phyloP scores from a whole-genome alignment of 331 rosid genomes.

The Malus hybrid region DNA sequence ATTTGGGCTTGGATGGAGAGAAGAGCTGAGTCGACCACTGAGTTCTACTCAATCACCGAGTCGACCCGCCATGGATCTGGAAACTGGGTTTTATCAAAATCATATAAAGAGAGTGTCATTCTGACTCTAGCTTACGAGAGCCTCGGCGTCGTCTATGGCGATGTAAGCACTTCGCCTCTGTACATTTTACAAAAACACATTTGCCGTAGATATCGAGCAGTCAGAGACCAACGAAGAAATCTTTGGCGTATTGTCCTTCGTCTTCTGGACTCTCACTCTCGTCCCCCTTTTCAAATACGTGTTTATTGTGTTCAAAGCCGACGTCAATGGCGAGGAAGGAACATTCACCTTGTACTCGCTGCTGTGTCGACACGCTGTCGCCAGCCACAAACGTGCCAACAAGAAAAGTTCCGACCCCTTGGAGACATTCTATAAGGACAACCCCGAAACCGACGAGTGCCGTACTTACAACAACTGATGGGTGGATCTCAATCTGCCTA shows the following conservation, averaged over 20 bases:
- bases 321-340: slow-evolving; percentile 98
- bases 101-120: slow-evolving; percentile 56
- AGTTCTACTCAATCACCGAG: slow-evolving; percentile 23
- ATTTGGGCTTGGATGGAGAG: slow-evolving; percentile 82
- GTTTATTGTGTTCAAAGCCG: slow-evolving; percentile 75
- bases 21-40: not conserved
- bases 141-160: slow-evolving; percentile 93
- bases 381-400: slow-evolving; percentile 76
- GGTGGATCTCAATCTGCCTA: not conserved
- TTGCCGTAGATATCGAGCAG: slow-evolving; percentile 61
- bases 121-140: slow-evolving; percentile 86
- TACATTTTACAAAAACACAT: slow-evolving; percentile 73
- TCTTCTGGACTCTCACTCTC: slow-evolving; percentile 87
- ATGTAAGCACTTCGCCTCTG: slow-evolving; percentile 87
- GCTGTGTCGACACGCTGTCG: slow-evolving; percentile 91
- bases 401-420: slow-evolving; percentile 58
- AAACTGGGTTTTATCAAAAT: slow-evolving; percentile 37
- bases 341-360: slow-evolving; percentile 88
- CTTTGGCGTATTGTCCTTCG: slow-evolving; percentile 80
- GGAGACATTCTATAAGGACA: slow-evolving; percentile 74
- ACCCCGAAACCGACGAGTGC: slow-evolving; percentile 86
- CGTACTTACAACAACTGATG: slow-evolving; percentile 59
- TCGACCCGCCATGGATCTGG: slow-evolving; percentile 68
- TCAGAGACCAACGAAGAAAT: slow-evolving; percentile 65
- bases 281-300: slow-evolving; percentile 81